Evolutionary conservation across 805 yeast genomes (phyloP), one percentile per base, ranked within the genome.

Genomic region (Starmerella scarabaei): DNA sequence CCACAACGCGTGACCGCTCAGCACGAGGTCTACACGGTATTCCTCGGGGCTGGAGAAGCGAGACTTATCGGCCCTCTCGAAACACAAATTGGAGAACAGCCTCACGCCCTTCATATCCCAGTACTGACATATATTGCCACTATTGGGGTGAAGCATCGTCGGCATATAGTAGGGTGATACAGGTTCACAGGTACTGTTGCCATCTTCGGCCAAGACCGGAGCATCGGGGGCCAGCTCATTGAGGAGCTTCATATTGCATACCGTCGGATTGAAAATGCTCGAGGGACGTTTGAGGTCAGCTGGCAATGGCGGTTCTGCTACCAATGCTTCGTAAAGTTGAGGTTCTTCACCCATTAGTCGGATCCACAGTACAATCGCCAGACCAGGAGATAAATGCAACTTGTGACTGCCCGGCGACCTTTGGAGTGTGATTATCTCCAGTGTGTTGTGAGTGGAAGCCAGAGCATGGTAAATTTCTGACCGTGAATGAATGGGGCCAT

Each of bases 131-230:
- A 76, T 81, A 0, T 93, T 67, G 48, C 80, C 88, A 0, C 93
- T 80, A 53, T 80, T 93, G 0, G 96, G 96, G 52, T 86, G 86
- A 3, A 88, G 76, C 61, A 84, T 84, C 53, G 71, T 82, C 30
- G 71, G 67, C 52, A 82, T 93, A 40, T 73, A 71, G 48, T 79
- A 76, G 0, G 94, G 93, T 28, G 17, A n/a, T 28, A 8, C 12
- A 24, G 27, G 27, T 24, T 24, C 27, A 9, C 27, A 18, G 33
- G 33, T 15, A 14, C n/a, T 28, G 16, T 15, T 8, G 7, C 7
- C 7, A 15, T 11, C n/a, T n/a, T n/a, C n/a, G n/a, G n/a, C n/a
- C n/a, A n/a, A n/a, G n/a, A n/a, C n/a, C n/a, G n/a, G n/a, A n/a
- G n/a, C n/a, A n/a, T n/a, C n/a, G n/a, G n/a, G n/a, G n/a, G n/a